phyloP scores from a whole-genome alignment of 768 basidiomycete species.

The Mrakia blollopis region DNA sequence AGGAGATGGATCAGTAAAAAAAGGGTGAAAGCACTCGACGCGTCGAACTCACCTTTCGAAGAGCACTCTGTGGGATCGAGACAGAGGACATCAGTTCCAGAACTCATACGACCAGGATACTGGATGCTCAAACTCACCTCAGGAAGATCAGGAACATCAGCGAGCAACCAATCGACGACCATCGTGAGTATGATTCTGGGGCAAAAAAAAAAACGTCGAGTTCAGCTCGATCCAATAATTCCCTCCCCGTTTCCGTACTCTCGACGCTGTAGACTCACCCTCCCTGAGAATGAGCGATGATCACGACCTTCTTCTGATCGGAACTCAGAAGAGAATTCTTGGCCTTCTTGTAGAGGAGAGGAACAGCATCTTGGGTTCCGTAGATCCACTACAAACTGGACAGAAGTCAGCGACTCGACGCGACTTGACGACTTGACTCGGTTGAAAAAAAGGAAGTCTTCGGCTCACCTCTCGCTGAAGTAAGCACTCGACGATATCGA shows the following conservation, averaged over 20 bases:
- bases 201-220: too few species aligned
- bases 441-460: background rate
- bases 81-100: too few species aligned
- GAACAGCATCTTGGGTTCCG: background rate
- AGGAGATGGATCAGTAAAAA: too few species aligned
- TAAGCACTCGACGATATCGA: constrained; percentile 39
- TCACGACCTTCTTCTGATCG: constrained; percentile 36
- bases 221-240: too few species aligned
- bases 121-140: too few species aligned
- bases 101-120: too few species aligned
- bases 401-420: too few species aligned
- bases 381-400: background rate
- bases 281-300: constrained; percentile 39
- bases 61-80: too few species aligned
- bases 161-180: constrained; percentile 25
- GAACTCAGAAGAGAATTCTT: constrained; percentile 31
- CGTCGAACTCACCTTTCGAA: too few species aligned
- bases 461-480: constrained; percentile 37
- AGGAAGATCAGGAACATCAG: constrained; percentile 20
- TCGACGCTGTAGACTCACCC: constrained; percentile 13
- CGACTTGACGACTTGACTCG: too few species aligned
- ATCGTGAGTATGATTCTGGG: constrained; percentile 33
- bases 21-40: too few species aligned
- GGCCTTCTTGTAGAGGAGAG: constrained; percentile 24
- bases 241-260: too few species aligned